Evolutionary conservation across 805 yeast genomes (phyloP).

Genomic region (Deakozyma indianensis): DNA sequence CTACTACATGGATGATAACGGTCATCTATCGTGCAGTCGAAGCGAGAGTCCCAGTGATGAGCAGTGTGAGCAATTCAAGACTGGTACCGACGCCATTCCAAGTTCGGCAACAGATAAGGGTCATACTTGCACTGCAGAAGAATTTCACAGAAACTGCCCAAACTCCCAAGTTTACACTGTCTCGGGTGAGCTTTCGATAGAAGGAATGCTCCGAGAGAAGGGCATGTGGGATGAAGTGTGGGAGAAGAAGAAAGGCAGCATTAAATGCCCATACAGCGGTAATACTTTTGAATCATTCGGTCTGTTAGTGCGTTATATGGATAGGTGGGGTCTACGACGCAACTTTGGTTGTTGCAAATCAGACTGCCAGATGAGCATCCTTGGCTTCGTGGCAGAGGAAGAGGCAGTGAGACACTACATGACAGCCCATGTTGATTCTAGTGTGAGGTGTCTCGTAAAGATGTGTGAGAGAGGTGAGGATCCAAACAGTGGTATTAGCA

Average conservation of each 20-base stretch:
- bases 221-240: background rate
- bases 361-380: background rate
- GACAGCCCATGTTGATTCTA: background rate
- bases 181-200: background rate
- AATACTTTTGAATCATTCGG: background rate
- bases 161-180: background rate
- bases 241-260: background rate
- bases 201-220: background rate
- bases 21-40: background rate
- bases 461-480: background rate
- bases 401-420: background rate
- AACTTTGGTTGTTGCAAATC: background rate
- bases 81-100: too few relatives aligned
- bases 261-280: background rate
- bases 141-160: background rate
- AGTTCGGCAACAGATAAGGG: too few relatives aligned
- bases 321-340: background rate
- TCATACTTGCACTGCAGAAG: background rate
- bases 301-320: background rate
- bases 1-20: background rate
- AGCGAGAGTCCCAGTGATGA: too few relatives aligned
- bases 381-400: background rate
- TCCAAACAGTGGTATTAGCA: background rate
- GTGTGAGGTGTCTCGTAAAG: background rate
- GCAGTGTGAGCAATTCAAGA: too few relatives aligned